Conservation (phyloP, 306 rosid species). For the Pyrus communis region DNA sequence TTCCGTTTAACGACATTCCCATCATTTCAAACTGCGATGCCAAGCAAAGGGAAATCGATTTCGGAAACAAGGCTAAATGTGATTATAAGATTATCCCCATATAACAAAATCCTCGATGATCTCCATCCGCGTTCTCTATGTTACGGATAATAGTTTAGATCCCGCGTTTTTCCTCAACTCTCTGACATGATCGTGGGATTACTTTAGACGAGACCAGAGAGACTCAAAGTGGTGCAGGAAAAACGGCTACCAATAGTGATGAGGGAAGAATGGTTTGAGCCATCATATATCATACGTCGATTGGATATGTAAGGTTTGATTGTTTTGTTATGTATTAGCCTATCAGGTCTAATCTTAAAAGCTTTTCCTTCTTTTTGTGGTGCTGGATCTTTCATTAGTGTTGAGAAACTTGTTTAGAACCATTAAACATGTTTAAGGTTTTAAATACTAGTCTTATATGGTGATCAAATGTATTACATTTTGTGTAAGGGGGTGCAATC, state of each 20-base stretch:
- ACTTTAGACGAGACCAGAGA: neutral
- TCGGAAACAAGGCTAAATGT: slow-evolving; percentile 30
- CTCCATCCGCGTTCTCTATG: neutral
- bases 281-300: neutral
- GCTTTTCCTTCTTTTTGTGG: neutral
- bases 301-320: neutral
- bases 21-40: slow-evolving; percentile 14
- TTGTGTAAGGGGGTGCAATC: no score
- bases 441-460: neutral
- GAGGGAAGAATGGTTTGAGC: neutral
- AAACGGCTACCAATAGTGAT: neutral
- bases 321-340: neutral
- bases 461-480: neutral
- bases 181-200: neutral
- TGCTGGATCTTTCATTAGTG: neutral
- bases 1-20: slow-evolving; percentile 18
- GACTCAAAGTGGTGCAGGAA: neutral
- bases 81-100: slow-evolving; percentile 13
- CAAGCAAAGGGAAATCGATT: slow-evolving; percentile 26
- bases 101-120: neutral
- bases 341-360: neutral
- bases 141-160: neutral
- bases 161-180: neutral
- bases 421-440: neutral
- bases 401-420: neutral